Evolutionary conservation across 345 rosid genomes (phyloP).

Genomic region (Bruguiera sexangula): DNA sequence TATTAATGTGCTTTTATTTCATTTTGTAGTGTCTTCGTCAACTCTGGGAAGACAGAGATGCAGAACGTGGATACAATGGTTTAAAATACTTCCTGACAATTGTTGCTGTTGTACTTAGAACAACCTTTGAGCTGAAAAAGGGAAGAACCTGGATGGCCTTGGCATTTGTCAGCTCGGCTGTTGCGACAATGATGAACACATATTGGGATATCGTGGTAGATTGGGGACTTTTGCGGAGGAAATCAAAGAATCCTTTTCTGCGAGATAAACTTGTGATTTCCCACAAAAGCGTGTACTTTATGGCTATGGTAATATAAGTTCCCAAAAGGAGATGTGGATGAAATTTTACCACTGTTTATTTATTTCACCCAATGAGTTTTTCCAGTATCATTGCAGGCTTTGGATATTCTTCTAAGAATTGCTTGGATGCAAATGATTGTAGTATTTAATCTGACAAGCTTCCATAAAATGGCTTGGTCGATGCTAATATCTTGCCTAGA

Average conservation of each 20-base stretch:
- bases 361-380: background rate
- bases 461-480: slow-evolving; percentile 45
- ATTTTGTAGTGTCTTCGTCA: slow-evolving; percentile 53
- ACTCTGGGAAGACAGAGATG: slow-evolving; percentile 55
- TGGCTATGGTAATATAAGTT: slow-evolving; percentile 52
- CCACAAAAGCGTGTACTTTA: slow-evolving; percentile 58
- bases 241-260: slow-evolving; percentile 54
- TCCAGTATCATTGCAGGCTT: slow-evolving; percentile 30
- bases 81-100: slow-evolving; percentile 62
- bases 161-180: slow-evolving; percentile 60
- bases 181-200: slow-evolving; percentile 42
- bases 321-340: background rate
- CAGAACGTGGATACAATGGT: slow-evolving; percentile 49
- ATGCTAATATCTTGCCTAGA: slow-evolving; percentile 55
- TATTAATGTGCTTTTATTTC: background rate
- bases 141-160: slow-evolving; percentile 54
- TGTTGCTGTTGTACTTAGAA: slow-evolving; percentile 57
- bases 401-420: slow-evolving; percentile 52
- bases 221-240: slow-evolving; percentile 70
- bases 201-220: slow-evolving; percentile 71
- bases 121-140: slow-evolving; percentile 51
- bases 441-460: slow-evolving; percentile 41
- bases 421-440: slow-evolving; percentile 70
- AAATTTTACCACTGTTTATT: background rate
- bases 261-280: slow-evolving; percentile 63